Conservation (phyloP, 2,329 filamentous ascomycete genomes). For the Fusarium virguliforme region DNA sequence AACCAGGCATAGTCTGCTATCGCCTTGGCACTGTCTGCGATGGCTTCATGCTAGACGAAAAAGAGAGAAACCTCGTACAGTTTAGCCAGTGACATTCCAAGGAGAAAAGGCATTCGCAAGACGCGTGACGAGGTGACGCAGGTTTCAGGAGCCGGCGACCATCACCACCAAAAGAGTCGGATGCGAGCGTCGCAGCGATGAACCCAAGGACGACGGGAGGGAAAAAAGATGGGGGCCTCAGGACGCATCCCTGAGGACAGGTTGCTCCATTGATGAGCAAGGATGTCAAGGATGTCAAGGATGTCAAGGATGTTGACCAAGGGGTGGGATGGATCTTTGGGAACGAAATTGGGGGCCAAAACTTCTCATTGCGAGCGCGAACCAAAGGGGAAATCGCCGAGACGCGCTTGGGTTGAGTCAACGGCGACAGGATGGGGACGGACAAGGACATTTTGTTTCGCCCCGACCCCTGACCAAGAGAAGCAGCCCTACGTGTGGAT, state of each 20-base stretch:
- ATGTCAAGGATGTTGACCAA: not conserved
- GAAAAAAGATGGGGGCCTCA: conserved; percentile 18
- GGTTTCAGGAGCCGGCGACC: conserved; percentile 39
- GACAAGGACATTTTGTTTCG: conserved; percentile 25
- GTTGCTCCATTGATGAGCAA: conserved; percentile 5
- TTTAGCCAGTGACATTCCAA: conserved; percentile 33
- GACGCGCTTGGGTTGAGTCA: conserved; percentile 44
- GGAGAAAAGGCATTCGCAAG: not conserved
- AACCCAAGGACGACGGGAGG: conserved; percentile 34
- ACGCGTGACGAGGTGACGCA: conserved; percentile 27
- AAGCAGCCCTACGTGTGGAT: conserved; percentile 53
- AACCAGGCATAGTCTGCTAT: conserved; percentile 1
- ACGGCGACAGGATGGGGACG: conserved; percentile 34
- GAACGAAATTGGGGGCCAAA: conserved; percentile 27
- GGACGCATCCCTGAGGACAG: conserved; percentile 37
- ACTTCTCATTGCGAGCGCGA: not conserved
- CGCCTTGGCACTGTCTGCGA: conserved; percentile 27
- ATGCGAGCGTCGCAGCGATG: conserved; percentile 19
- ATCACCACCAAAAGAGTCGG: conserved; percentile 27
- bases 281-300: too few relatives aligned
- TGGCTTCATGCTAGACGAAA: conserved; percentile 28
- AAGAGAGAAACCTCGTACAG: conserved; percentile 14
- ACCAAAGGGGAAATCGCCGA: conserved; percentile 47
- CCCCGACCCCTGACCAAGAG: conserved; percentile 37
- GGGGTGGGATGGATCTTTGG: conserved; percentile 19